A percentile compares a stretch with the other conserved stretches of the same genome.
Evolutionary conservation across 1,284 basidiomycete genomes (phyloP).

Genomic region (Megacollybia platyphylla): DNA sequence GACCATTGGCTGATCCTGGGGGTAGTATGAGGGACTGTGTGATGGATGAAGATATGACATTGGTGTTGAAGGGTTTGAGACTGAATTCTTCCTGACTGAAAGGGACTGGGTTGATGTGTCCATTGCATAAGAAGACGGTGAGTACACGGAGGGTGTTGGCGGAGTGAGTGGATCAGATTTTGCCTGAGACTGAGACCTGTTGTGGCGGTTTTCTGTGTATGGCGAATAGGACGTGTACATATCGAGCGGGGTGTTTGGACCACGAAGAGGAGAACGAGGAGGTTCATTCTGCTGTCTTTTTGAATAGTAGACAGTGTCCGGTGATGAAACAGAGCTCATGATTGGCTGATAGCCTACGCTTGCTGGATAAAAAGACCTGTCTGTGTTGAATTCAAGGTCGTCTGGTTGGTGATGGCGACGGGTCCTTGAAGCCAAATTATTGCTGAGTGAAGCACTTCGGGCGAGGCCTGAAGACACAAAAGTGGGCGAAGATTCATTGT

Average conservation of each 20-base stretch:
- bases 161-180: conserved; percentile 50
- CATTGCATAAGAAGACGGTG: conserved; percentile 31
- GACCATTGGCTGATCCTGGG: conserved; percentile 53
- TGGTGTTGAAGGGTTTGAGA: conserved; percentile 57
- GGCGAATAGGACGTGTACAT: conserved; percentile 36
- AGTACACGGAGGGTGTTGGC: conserved; percentile 21
- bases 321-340: conserved; percentile 4
- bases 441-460: conserved; percentile 48
- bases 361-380: conserved; percentile 23
- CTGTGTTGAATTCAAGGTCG: conserved; percentile 61
- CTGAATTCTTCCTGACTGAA: conserved; percentile 32
- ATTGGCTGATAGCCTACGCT: not conserved
- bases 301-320: conserved; percentile 35
- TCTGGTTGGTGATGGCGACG: conserved; percentile 51
- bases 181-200: conserved; percentile 33
- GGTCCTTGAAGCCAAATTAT: conserved; percentile 24
- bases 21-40: conserved; percentile 37
- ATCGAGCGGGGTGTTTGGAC: conserved; percentile 39
- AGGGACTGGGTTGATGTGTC: conserved; percentile 40
- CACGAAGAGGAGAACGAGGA: conserved; percentile 46
- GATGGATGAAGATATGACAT: conserved; percentile 46
- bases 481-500: conserved; percentile 41
- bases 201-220: conserved; percentile 39
- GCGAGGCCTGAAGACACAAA: conserved; percentile 32
- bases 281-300: too few species aligned